A percentile compares a stretch with the other conserved stretches of the same genome.
These are phyloP conservation scores for Colletotrichum lentis DNA, from an alignment of 2,329 filamentous ascomycete genomes.

Conservation along the genomic window DNA sequence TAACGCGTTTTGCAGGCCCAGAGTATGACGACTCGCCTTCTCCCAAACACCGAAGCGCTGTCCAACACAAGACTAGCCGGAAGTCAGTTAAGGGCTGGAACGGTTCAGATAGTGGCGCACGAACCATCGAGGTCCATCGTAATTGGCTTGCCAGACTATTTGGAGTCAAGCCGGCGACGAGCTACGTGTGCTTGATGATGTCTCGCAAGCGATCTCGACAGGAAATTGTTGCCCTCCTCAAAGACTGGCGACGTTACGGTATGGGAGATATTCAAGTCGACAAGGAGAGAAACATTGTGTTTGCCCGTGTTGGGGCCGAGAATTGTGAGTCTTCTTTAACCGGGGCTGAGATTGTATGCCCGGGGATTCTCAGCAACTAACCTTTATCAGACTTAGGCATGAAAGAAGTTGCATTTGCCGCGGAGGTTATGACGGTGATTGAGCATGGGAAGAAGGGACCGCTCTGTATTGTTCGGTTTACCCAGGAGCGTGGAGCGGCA, in stretches of 20 bases:
- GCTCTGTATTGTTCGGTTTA: constrained; percentile 83
- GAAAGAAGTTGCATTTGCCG: constrained; percentile 87
- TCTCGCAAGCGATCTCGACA: constrained; percentile 74
- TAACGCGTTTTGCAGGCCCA: constrained; percentile 43
- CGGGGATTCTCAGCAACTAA: constrained; percentile 3
- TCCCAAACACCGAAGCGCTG: constrained; percentile 41
- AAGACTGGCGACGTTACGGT: constrained; percentile 84
- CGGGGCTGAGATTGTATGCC: background rate
- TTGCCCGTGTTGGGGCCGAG: constrained; percentile 75
- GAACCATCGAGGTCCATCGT: constrained; percentile 72
- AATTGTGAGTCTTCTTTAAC: constrained; percentile 72
- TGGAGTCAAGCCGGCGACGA: constrained; percentile 83
- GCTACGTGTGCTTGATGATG: constrained; percentile 77
- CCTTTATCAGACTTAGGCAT: constrained; percentile 72
- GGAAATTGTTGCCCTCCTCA: constrained; percentile 77
- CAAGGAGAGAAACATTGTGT: constrained; percentile 80
- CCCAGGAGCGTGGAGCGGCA: constrained; percentile 89
- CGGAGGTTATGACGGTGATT: constrained; percentile 87
- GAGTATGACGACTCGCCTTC: constrained; percentile 46
- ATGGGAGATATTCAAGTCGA: constrained; percentile 81
- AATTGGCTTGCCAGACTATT: constrained; percentile 92
- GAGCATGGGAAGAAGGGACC: constrained; percentile 81
- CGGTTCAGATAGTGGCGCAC: constrained; percentile 51
- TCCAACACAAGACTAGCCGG: constrained; percentile 37
- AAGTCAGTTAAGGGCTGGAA: constrained; percentile 44